Base-by-base conservation (phyloP, 2,329 filamentous ascomycete genomes). In the Elsinoe batatas region DNA sequence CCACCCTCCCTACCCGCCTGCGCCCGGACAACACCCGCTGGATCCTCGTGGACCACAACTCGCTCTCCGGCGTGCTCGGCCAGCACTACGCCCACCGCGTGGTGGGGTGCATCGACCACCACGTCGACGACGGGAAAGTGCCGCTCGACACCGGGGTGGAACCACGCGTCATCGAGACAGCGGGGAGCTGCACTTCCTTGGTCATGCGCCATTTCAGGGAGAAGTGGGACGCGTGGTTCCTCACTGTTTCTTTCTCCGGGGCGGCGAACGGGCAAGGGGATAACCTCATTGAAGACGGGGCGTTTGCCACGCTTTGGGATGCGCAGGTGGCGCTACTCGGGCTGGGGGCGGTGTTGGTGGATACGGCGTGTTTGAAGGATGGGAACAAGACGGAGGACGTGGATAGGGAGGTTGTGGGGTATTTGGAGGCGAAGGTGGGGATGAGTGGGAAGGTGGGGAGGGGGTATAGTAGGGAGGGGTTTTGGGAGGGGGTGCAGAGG, bases 31-130 rank as follows among this genome's bases (percentile, higher is more conserved):
- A 81, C 46, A 84, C 85, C 1, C 74, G 73, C 50, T 90, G 85
- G 85, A 71, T 88, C 15, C 74, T 93, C 1, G 86, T 93, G 3
- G 88, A 93, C 70, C 88, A 93, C 73, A 93, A 93, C 65, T 77
- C 74, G 0, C 73, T 88, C 47, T 84, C 84, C 5, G 85, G 86
- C 0, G 63, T 70, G 12, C 72, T 91, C 13, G 79, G 75, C 13
- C 69, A 67, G 36, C 68, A 74, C 13, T 87, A 81, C 64, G 70
- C 71, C 0, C 58, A 65, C 3, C 71, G 73, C 7, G 78, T 91
- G 0, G 70, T 76, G 3, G 85, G 84, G 3, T 84, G 84, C 60
- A 79, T 93, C 54, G 88, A 93, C 68, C 88, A 93, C 69, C 88
- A 93, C 66, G 82, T 79, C 0, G 87, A 93, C 59, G 88, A 93